Base-by-base conservation (phyloP, 139 green algal genomes). In the Coccomyxa sp. region DNA sequence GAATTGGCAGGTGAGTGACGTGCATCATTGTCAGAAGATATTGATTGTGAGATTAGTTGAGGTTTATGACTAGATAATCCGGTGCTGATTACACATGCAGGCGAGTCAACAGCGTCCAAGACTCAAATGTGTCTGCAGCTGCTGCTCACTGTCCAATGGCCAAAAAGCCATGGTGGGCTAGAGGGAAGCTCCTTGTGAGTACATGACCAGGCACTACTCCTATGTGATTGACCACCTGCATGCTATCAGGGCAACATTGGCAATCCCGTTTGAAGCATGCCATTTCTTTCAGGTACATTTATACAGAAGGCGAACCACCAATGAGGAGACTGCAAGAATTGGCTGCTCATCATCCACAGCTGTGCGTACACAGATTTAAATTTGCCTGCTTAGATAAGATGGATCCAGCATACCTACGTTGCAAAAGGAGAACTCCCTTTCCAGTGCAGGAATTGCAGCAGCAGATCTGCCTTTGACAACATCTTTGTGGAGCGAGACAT, bases 81-180 rank as follows among this genome's bases (percentile, higher is more conserved):
- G 18, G 63, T 71, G 63, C 63, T 51, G 7, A 51, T 51, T 3
- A 51, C 38, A 51, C 38, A 21, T 71, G 66, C 89, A 93, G 91
- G 92, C 32, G 92, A 95, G 60, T 85, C 90, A 23, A 82, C 88
- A 25, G 86, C 87, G 11, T 90, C 79, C 57, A 95, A 95, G 77
- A 93, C 87, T 4, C 90, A 95, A 83, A 51, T 90, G 0, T 95
- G 88, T 83, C 77, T 95, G 85, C 92, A 95, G 82, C 79, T 94
- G 28, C 79, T 93, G 75, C 82, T 93, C 15, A 66, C 67, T 11
- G 78, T 27, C n/a, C 90, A 93, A 66, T 76, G 85, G 74, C 83
- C 86, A 21, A 21, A 51, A 13, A 51, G 63, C 13, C 31, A 77
- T 23, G 90, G 90, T 23, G 90, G 90, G 45, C 81, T 93, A 17